Conservation (phyloP, 140 eudicot species). For the Flaveria floridana region DNA sequence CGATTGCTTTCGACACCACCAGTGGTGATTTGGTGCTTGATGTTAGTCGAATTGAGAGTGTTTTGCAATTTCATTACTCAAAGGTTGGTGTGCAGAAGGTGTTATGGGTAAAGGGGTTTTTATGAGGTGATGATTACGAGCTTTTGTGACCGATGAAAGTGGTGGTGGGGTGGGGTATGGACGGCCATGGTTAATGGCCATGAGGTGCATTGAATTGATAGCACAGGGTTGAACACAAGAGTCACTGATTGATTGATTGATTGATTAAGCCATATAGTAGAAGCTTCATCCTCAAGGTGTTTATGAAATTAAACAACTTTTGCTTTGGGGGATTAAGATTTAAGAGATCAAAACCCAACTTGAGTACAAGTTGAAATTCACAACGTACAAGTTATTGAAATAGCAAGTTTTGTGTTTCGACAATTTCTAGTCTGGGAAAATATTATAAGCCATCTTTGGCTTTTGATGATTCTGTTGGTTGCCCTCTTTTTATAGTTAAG, state of each 20-base stretch:
- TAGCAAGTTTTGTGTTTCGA: neutral
- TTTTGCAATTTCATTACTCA: conserved; percentile 73
- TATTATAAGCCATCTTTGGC: conserved; percentile 17
- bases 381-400: conserved; percentile 10
- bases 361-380: neutral
- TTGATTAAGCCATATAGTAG: conserved; percentile 35
- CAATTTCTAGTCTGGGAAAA: conserved; percentile 14
- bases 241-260: conserved; percentile 41
- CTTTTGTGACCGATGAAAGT: conserved; percentile 40
- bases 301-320: conserved; percentile 23
- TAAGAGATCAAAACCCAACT: neutral
- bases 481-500: conserved; percentile 38
- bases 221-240: conserved; percentile 26
- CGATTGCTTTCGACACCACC: conserved; percentile 25
- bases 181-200: conserved; percentile 43
- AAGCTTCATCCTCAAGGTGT: conserved; percentile 44
- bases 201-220: conserved; percentile 46
- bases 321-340: conserved; percentile 15
- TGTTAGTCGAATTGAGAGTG: conserved; percentile 28
- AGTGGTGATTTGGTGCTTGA: conserved; percentile 26
- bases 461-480: conserved; percentile 43
- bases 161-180: conserved; percentile 39
- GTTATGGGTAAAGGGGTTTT: conserved; percentile 23
- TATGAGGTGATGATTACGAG: conserved; percentile 29
- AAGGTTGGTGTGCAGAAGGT: conserved; percentile 9